These are phyloP conservation scores for Epichloe hybrida DNA, from an alignment of 2,329 filamentous ascomycete genomes.

Conservation along the genomic window DNA sequence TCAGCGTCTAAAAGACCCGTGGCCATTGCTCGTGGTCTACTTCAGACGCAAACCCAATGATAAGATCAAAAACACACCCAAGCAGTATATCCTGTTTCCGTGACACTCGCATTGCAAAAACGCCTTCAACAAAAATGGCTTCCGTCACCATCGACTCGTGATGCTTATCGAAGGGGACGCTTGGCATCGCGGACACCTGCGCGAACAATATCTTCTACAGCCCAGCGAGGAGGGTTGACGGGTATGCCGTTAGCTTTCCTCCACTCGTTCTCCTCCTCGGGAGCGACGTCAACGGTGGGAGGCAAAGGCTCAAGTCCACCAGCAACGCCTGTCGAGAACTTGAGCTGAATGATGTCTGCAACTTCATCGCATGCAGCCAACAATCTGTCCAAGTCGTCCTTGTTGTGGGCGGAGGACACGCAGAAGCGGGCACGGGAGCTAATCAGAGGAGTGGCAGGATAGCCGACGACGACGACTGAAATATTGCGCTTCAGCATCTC, in stretches of 20 bases:
- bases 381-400: conserved; percentile 89
- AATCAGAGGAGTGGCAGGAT: conserved; percentile 89
- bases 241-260: conserved; percentile 50
- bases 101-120: neutral
- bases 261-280: conserved; percentile 61
- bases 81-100: neutral
- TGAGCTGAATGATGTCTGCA: conserved; percentile 82
- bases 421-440: conserved; percentile 93
- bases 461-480: conserved; percentile 91
- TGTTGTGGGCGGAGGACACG: conserved; percentile 90
- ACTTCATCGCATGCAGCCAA: conserved; percentile 84
- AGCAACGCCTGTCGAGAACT: conserved; percentile 92
- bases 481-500: conserved; percentile 98
- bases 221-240: conserved; percentile 67
- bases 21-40: conserved; percentile 4
- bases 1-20: conserved; percentile 2
- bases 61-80: conserved; percentile 6
- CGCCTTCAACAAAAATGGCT: neutral
- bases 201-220: conserved; percentile 67
- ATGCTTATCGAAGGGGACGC: conserved; percentile 46
- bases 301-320: conserved; percentile 70
- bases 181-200: conserved; percentile 66
- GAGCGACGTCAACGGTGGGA: conserved; percentile 52
- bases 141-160: neutral
- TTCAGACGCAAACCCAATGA: conserved; percentile 8